A percentile compares a stretch with the other conserved stretches of the same genome.
These are phyloP conservation scores for Eucalyptus guilfoylei DNA, from an alignment of 345 rosid species.

Conservation along the genomic window DNA sequence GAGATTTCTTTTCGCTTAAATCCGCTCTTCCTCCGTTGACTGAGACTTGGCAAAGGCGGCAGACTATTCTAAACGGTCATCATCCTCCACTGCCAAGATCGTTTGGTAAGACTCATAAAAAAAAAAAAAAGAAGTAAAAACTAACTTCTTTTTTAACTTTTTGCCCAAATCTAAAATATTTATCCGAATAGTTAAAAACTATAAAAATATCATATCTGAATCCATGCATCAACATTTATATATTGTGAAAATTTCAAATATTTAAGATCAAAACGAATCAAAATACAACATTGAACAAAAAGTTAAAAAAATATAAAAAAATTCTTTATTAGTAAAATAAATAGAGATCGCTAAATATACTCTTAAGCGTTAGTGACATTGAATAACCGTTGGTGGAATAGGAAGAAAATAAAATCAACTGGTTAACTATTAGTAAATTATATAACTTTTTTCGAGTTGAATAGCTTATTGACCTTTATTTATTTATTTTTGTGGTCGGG, in stretches of 20 bases:
- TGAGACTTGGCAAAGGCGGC: too few relatives aligned
- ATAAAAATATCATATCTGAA: not conserved
- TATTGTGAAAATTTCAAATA: not conserved
- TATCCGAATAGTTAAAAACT: not conserved
- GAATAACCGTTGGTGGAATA: not conserved
- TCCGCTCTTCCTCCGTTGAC: too few relatives aligned
- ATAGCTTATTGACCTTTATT: not conserved
- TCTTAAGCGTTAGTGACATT: not conserved
- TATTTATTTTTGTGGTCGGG: too few relatives aligned
- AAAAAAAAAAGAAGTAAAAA: not conserved
- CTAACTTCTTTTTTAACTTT: not conserved
- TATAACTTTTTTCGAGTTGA: not conserved
- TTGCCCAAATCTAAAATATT: not conserved
- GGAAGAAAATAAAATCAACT: not conserved
- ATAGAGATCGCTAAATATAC: not conserved
- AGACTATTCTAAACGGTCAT: too few relatives aligned
- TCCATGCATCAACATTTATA: not conserved
- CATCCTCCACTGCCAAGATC: not conserved
- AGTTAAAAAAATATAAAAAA: too few relatives aligned
- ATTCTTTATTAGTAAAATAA: not conserved
- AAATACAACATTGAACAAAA: not conserved
- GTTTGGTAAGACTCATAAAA: not conserved
- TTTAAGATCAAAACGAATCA: not conserved
- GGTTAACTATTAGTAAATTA: not conserved
- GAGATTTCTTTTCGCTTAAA: too few relatives aligned